Conservation (phyloP, 176 grass and related monocot genomes). For the Oryza glaberrima region DNA sequence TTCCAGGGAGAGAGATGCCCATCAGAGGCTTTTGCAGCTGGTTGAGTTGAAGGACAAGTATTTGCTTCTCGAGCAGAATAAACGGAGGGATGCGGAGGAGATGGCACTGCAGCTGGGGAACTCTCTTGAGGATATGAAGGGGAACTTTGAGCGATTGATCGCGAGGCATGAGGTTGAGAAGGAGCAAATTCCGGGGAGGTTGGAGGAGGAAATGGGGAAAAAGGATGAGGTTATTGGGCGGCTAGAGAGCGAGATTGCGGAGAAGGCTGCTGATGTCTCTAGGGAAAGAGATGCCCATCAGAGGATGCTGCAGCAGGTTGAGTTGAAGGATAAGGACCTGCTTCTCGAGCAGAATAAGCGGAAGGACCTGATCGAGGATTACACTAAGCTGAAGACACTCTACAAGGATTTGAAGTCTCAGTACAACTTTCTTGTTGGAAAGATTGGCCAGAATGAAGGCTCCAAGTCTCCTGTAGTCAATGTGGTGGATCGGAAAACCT, state of each 20-base stretch:
- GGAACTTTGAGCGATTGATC: slow-evolving; percentile 30
- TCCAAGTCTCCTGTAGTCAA: slow-evolving; percentile 32
- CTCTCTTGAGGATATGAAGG: slow-evolving; percentile 49
- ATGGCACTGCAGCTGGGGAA: slow-evolving; percentile 42
- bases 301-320: slow-evolving; percentile 51
- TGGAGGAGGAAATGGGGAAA: slow-evolving; percentile 49
- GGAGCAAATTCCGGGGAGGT: slow-evolving; percentile 33
- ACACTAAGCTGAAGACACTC: slow-evolving; percentile 48
- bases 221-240: slow-evolving; percentile 32
- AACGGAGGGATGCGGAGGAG: slow-evolving; percentile 30
- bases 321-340: slow-evolving; percentile 63
- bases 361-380: slow-evolving; percentile 47
- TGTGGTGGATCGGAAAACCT: slow-evolving; percentile 23
- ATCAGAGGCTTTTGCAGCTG: slow-evolving; percentile 49
- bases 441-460: slow-evolving; percentile 48
- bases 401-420: slow-evolving; percentile 75
- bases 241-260: slow-evolving; percentile 50
- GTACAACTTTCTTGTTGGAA: slow-evolving; percentile 65
- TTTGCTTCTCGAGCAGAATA: slow-evolving; percentile 57
- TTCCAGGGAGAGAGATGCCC: slow-evolving; percentile 54
- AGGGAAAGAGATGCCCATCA: slow-evolving; percentile 59
- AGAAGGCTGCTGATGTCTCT: slow-evolving; percentile 45
- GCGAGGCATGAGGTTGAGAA: slow-evolving; percentile 46
- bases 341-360: slow-evolving; percentile 62
- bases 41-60: slow-evolving; percentile 62